phyloP scores from a whole-genome alignment of 2,329 filamentous ascomycete species.

The Alternaria gansuensis region DNA sequence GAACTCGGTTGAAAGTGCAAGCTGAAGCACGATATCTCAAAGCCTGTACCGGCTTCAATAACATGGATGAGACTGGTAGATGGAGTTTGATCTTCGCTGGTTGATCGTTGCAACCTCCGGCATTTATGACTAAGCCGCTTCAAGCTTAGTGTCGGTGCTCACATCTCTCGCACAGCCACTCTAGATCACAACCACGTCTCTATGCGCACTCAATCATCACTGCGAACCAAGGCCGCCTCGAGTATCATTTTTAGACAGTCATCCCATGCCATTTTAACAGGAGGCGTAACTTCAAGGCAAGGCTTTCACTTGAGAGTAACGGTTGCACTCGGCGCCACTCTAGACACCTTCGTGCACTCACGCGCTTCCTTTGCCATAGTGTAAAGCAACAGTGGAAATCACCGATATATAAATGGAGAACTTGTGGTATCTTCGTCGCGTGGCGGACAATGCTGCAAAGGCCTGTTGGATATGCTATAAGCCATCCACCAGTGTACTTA shows the following conservation, averaged over 20 bases:
- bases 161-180: constrained; percentile 13
- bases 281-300: background rate
- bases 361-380: background rate
- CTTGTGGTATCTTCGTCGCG: constrained; percentile 82
- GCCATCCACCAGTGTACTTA: constrained; percentile 83
- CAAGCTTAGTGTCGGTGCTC: constrained; percentile 18
- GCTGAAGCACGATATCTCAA: background rate
- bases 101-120: constrained; percentile 16
- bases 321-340: background rate
- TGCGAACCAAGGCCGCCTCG: background rate
- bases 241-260: background rate
- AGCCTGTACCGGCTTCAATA: constrained; percentile 9
- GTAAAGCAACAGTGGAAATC: background rate
- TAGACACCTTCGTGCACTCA: background rate
- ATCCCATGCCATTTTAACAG: background rate
- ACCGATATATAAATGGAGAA: constrained; percentile 66
- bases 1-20: background rate
- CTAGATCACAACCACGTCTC: constrained; percentile 3
- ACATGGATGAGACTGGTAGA: constrained; percentile 25
- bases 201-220: background rate
- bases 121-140: constrained; percentile 16
- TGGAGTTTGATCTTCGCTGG: background rate
- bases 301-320: background rate
- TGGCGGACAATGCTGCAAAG: constrained; percentile 83
- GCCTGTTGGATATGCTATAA: constrained; percentile 93